A percentile compares a stretch with the other conserved stretches of the same genome.
These are phyloP conservation scores for Spathaspora girioi DNA, from an alignment of 805 yeast genomes.

Conservation along the genomic window DNA sequence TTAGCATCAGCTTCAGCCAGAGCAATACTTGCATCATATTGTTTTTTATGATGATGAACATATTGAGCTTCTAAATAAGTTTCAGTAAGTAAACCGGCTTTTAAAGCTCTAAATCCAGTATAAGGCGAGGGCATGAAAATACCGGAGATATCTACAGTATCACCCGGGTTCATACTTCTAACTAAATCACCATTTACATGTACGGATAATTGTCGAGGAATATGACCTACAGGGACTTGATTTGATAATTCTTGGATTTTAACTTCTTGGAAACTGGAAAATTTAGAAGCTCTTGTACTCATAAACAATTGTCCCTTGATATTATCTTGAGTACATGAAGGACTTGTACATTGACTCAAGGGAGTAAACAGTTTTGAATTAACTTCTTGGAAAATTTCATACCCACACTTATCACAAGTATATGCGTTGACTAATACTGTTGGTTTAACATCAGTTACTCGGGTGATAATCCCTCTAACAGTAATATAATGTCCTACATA, in stretches of 20 bases:
- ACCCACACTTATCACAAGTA: slow-evolving; percentile 96
- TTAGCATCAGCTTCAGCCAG: slow-evolving; percentile 53
- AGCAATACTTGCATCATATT: slow-evolving; percentile 64
- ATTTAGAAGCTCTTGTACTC: slow-evolving; percentile 94
- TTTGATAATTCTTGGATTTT: slow-evolving; percentile 90
- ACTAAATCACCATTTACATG: slow-evolving; percentile 93
- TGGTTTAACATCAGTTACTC: slow-evolving; percentile 96
- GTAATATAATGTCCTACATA: slow-evolving; percentile 85
- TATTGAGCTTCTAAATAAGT: slow-evolving; percentile 88
- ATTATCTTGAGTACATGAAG: slow-evolving; percentile 72
- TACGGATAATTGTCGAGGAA: slow-evolving; percentile 81
- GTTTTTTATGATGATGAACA: slow-evolving; percentile 83
- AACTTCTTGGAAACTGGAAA: slow-evolving; percentile 92
- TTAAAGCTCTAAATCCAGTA: slow-evolving; percentile 89
- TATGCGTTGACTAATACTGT: slow-evolving; percentile 87
- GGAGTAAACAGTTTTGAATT: slow-evolving; percentile 82
- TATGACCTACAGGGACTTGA: slow-evolving; percentile 98
- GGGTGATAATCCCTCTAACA: slow-evolving; percentile 88
- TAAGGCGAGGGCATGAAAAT: slow-evolving; percentile 91
- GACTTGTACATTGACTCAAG: slow-evolving; percentile 79
- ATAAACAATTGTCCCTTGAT: slow-evolving; percentile 86
- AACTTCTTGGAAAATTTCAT: slow-evolving; percentile 94
- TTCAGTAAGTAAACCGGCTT: slow-evolving; percentile 91
- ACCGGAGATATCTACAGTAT: slow-evolving; percentile 89
- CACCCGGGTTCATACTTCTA: slow-evolving; percentile 88